Conservation (phyloP, 257 asterid species). For the Paraleonurus japonicus region DNA sequence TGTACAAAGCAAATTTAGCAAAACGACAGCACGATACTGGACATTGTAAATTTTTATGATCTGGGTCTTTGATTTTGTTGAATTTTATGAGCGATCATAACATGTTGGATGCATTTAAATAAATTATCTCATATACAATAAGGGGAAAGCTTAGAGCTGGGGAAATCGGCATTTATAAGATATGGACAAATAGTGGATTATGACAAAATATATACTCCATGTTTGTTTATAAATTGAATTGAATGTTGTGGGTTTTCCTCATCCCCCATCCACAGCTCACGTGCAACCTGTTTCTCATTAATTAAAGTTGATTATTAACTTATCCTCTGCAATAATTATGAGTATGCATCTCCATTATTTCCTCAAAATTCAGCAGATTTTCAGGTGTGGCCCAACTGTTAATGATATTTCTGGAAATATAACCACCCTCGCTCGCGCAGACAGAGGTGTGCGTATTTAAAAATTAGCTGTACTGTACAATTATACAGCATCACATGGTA, state of each 20-base stretch:
- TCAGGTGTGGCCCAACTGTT: conserved; percentile 28
- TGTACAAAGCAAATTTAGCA: too few species aligned
- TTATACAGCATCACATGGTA: conserved; percentile 22
- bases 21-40: too few species aligned
- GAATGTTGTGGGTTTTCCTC: background rate
- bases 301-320: background rate
- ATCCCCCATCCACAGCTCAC: conserved; percentile 9
- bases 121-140: background rate
- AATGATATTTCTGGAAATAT: conserved; percentile 36
- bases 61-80: background rate
- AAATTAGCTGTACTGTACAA: conserved; percentile 12
- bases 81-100: background rate
- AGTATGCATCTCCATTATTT: background rate
- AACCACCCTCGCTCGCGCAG: conserved; percentile 16
- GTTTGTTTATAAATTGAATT: background rate
- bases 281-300: conserved; percentile 8
- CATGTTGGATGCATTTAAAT: background rate
- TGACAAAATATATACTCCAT: background rate
- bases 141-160: background rate
- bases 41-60: too few species aligned
- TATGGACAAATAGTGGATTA: background rate
- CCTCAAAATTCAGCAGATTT: conserved; percentile 1
- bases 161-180: background rate
- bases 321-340: background rate
- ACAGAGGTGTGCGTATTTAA: background rate